phyloP scores from a whole-genome alignment of 2,329 filamentous ascomycete genomes.

The Talaromyces pinophilus region DNA sequence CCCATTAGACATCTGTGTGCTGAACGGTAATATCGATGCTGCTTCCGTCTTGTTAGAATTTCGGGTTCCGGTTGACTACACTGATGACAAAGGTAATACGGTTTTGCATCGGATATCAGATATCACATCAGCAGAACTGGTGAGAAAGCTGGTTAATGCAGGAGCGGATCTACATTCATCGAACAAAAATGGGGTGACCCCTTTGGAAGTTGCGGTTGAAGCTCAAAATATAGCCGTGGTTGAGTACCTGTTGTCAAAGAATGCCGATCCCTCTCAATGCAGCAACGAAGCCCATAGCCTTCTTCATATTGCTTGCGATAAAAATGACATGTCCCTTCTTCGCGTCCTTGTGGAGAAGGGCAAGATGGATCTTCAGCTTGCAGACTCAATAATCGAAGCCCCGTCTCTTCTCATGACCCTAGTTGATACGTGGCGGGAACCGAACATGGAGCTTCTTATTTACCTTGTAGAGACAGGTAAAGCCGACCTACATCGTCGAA shows the following conservation, averaged over 20 bases:
- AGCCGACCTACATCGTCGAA: background rate
- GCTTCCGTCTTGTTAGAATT: background rate
- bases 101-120: background rate
- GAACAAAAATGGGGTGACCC: background rate
- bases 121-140: background rate
- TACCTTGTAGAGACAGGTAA: background rate
- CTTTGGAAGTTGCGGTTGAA: background rate
- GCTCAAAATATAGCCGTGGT: background rate
- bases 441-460: background rate
- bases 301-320: slow-evolving; percentile 1
- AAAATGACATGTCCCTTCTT: background rate
- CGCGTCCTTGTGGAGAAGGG: background rate
- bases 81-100: background rate
- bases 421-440: background rate
- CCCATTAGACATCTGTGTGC: background rate
- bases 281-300: background rate
- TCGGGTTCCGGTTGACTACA: background rate
- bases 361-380: background rate
- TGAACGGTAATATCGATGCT: background rate
- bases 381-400: background rate
- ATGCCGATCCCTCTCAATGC: background rate
- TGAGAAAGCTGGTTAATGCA: background rate
- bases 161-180: background rate
- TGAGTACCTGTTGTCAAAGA: background rate
- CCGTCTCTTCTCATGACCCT: slow-evolving; percentile 2